A percentile compares a stretch with the other conserved stretches of the same genome.
Conservation (phyloP, 805 yeast species). For the Lachancea thermotolerans region DNA sequence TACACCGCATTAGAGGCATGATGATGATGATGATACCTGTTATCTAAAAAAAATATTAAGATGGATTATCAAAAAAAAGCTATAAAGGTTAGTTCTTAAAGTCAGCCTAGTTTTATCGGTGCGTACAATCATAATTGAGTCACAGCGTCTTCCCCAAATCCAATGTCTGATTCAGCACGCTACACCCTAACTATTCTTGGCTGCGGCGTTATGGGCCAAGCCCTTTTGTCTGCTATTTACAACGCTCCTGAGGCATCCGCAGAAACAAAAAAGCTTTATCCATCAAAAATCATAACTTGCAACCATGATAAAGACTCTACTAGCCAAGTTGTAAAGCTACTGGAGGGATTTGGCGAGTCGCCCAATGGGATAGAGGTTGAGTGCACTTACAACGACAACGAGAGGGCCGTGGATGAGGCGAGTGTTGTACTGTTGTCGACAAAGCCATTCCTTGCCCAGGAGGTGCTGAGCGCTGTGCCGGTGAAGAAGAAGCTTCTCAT, state of each 20-base stretch:
- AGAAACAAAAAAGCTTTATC: constrained; percentile 40
- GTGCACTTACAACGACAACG: constrained; percentile 47
- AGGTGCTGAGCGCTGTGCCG: constrained; percentile 47
- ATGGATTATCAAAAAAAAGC: no score
- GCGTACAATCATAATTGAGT: no score
- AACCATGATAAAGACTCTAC: constrained; percentile 42
- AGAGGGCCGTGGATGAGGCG: constrained; percentile 53
- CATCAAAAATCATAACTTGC: constrained; percentile 71
- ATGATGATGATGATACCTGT: no score
- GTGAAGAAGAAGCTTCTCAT: constrained; percentile 56
- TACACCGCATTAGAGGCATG: no score
- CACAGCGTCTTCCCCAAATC: no score
- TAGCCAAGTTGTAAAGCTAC: constrained; percentile 41
- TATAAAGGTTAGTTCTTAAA: no score
- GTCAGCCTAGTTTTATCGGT: no score
- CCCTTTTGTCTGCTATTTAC: constrained; percentile 65
- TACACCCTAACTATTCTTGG: constrained; percentile 77
- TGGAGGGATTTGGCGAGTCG: constrained; percentile 41
- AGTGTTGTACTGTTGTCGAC: constrained; percentile 76
- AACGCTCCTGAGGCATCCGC: constrained; percentile 25
- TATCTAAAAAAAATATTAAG: no score
- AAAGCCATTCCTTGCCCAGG: constrained; percentile 75
- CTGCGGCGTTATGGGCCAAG: constrained; percentile 94
- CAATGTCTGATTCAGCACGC: constrained; percentile 13
- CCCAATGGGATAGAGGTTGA: constrained; percentile 43